These are phyloP conservation scores for Monotropa hypopitys DNA, from an alignment of 179 eudicot species.

Conservation along the genomic window DNA sequence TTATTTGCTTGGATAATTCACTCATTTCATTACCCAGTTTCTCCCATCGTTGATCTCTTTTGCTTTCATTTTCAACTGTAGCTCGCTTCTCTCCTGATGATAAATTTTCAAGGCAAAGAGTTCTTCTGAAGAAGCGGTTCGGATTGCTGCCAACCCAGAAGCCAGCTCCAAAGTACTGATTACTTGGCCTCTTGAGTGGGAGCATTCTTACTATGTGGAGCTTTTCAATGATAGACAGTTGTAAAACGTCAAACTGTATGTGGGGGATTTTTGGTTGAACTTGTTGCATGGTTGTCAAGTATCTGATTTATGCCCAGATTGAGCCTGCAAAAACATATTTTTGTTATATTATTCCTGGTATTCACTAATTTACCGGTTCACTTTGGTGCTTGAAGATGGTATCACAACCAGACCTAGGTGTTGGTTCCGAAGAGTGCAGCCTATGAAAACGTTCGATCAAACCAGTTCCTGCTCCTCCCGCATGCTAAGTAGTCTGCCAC, in stretches of 20 bases:
- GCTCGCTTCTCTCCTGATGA: conserved; percentile 99
- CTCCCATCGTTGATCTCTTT: neutral
- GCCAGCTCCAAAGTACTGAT: conserved; percentile 68
- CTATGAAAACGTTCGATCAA: too few relatives aligned
- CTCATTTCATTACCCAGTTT: neutral
- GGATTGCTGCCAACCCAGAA: conserved; percentile 90
- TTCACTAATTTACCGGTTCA: neutral
- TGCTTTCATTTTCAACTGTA: conserved; percentile 15
- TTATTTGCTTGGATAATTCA: neutral
- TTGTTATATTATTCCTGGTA: neutral
- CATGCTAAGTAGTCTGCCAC: too few relatives aligned
- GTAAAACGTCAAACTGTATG: too few relatives aligned
- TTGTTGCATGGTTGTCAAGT: neutral
- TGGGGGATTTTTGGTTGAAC: neutral
- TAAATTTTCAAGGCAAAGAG: conserved; percentile 84
- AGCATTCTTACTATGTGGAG: neutral
- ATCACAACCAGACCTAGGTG: neutral
- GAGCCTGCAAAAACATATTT: neutral
- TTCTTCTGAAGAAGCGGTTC: conserved; percentile 82
- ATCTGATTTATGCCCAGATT: neutral
- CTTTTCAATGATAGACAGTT: neutral
- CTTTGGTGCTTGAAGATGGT: neutral
- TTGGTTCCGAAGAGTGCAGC: neutral
- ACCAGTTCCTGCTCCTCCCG: too few relatives aligned
- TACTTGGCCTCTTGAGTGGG: neutral